Evolutionary conservation across 345 rosid species (phyloP).

Genomic region (Clausena lansium): DNA sequence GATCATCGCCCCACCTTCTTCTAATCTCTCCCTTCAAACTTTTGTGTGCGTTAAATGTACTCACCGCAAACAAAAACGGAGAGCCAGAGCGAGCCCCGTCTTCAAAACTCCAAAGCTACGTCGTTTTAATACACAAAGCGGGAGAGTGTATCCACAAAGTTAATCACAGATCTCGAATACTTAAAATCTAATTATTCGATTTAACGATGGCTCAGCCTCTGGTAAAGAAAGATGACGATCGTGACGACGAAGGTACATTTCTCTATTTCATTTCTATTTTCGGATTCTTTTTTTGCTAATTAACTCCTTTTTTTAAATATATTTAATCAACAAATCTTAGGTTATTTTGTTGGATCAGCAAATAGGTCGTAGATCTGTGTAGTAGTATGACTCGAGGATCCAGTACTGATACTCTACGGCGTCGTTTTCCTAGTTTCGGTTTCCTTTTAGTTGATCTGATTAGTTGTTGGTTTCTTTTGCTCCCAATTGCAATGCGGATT

Average conservation of each 20-base stretch:
- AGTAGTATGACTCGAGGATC: slow-evolving; percentile 1
- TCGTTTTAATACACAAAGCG: background rate
- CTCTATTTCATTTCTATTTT: slow-evolving; percentile 10
- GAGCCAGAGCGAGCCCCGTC: slow-evolving; percentile 18
- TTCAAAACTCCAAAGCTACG: slow-evolving; percentile 22
- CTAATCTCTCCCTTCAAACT: background rate
- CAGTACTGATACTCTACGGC: background rate
- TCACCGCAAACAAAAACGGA: background rate
- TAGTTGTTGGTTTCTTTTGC: background rate
- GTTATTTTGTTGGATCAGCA: slow-evolving; percentile 32
- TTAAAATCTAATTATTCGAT: slow-evolving; percentile 8
- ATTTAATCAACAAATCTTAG: slow-evolving; percentile 5
- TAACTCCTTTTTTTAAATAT: background rate
- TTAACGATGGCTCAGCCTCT: slow-evolving; percentile 87
- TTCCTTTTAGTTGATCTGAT: slow-evolving; percentile 30
- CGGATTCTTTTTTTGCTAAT: background rate
- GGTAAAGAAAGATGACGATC: slow-evolving; percentile 97
- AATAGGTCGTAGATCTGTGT: slow-evolving; percentile 49
- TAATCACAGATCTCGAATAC: slow-evolving; percentile 21
- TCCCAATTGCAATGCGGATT: slow-evolving; percentile 27
- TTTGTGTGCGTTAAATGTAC: slow-evolving; percentile 2
- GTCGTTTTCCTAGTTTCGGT: slow-evolving; percentile 12
- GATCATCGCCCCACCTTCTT: background rate
- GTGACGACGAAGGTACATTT: slow-evolving; percentile 84
- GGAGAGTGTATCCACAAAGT: background rate